Percentiles rank a stretch among this genome's conserved stretches.
phyloP scores from a whole-genome alignment of 2,329 filamentous ascomycete species.

The Ceratocystis huliohia region DNA sequence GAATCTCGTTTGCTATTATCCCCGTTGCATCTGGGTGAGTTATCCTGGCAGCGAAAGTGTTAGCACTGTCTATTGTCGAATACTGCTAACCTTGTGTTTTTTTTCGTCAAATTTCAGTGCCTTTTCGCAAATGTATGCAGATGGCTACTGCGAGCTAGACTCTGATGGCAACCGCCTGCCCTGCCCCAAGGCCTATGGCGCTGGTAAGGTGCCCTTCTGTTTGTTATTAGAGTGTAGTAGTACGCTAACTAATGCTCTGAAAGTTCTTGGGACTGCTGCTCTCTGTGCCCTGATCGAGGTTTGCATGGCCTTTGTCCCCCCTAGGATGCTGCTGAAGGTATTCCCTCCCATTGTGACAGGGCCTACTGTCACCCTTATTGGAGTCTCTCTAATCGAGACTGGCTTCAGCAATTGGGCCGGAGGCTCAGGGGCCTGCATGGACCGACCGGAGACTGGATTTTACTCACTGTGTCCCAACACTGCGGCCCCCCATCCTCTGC shows the following conservation, averaged over 20 bases:
- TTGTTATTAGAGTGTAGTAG: constrained; percentile 37
- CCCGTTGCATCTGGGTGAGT: constrained; percentile 50
- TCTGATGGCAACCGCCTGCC: constrained; percentile 53
- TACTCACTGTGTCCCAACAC: constrained; percentile 55
- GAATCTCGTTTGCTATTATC: constrained; percentile 66
- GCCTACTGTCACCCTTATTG: constrained; percentile 58
- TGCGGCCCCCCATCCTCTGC: constrained; percentile 55
- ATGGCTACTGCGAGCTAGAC: constrained; percentile 51
- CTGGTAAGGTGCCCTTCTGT: constrained; percentile 21
- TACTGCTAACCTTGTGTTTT: not conserved
- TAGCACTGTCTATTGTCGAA: not conserved
- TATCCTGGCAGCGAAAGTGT: not conserved
- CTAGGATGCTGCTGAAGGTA: constrained; percentile 53
- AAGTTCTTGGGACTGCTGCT: constrained; percentile 54
- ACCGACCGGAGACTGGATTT: constrained; percentile 38
- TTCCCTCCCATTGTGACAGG: constrained; percentile 69
- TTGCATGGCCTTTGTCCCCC: constrained; percentile 60
- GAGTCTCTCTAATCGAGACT: constrained; percentile 56
- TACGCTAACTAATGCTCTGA: constrained; percentile 33
- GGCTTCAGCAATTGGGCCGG: constrained; percentile 71
- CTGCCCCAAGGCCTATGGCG: constrained; percentile 64
- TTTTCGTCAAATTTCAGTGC: constrained; percentile 28
- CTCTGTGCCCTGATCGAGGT: constrained; percentile 58
- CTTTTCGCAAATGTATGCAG: constrained; percentile 64
- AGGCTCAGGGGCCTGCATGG: constrained; percentile 48